Evolutionary conservation across 2,329 filamentous ascomycete genomes (phyloP), one percentile per base, ranked within the genome.

Genomic region (Penicillium digitatum): DNA sequence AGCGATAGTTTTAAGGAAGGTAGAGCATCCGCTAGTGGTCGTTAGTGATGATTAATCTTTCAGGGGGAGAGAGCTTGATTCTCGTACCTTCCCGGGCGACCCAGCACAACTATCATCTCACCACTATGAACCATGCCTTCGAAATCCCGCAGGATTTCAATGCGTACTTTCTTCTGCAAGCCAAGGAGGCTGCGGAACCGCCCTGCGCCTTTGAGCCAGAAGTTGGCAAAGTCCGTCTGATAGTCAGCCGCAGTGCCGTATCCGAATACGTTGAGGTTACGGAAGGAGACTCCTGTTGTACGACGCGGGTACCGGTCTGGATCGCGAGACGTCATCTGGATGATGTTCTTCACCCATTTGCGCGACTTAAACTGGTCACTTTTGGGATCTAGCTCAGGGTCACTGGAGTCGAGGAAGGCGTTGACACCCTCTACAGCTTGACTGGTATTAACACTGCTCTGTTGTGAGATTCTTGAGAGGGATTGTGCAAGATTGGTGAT

Each of bases 1-100:
- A 3, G 89, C 84, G 62, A 95, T 83, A 0, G 89, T 89, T 77
- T 95, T 95, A 55, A 95, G 78, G 60, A 95, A 86, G 2, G 90
- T 95, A 16, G 88, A 90, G 72, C 90, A 95, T 51, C 76, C 76
- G 59, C 73, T 72, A 10, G 8, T 52, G 18, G 14, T 5, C 9
- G 20, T 62, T 27, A 52, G 56, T 52, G 3, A 48, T 52, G 3
- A 48, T 31, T 45, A 1, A 3, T 18, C 42, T 32, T 53, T 46
- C 9, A 3, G n/a, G 5, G 7, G 10, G 35, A 5, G 18, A 5
- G 12, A 5, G 16, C 24, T 38, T 9, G 5, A n/a, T n/a, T 18
- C 11, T 32, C 55, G 58, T 60, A 72, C 71, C 70, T 76, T 53
- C 77, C 76, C 7, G 76, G 76, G 22, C 74, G 74, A 2, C 81